Conservation (phyloP, 306 rosid genomes). For the Rosa rugosa region DNA sequence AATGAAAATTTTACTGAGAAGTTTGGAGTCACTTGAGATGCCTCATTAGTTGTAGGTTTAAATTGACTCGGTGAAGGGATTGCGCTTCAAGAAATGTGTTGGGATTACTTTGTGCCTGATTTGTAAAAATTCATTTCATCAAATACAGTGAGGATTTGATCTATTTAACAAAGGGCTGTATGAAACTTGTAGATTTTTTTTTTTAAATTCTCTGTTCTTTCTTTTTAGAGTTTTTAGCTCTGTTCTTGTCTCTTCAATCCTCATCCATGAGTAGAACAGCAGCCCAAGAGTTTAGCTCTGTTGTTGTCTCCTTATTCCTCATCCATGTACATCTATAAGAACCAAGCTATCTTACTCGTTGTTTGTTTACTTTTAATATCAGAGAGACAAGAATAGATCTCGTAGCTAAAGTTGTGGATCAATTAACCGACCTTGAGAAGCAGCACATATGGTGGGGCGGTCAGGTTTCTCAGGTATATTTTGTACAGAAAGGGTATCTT, state of each 20-base stretch:
- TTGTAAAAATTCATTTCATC: background rate
- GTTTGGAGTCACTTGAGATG: background rate
- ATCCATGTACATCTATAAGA: background rate
- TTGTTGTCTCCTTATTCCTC: background rate
- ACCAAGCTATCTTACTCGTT: background rate
- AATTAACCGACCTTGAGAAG: slow-evolving; percentile 48
- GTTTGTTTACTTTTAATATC: slow-evolving; percentile 1
- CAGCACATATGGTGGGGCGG: slow-evolving; percentile 43
- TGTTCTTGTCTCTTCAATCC: background rate
- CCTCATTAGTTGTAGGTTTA: background rate
- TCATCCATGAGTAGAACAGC: background rate
- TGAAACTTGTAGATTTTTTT: background rate
- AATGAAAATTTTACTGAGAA: background rate
- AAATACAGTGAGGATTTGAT: background rate
- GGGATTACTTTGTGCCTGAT: background rate
- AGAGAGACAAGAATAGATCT: slow-evolving; percentile 58
- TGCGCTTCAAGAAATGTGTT: background rate
- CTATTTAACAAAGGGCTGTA: background rate
- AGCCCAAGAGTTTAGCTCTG: background rate
- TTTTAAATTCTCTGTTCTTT: background rate
- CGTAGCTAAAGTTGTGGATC: slow-evolving; percentile 47
- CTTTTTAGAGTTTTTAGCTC: background rate
- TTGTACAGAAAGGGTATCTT: slow-evolving; percentile 2
- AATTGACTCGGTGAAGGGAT: background rate
- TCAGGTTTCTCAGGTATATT: slow-evolving; percentile 56